Evolutionary conservation across 1,284 basidiomycete species (phyloP), one percentile per base, ranked within the genome.

Genomic region (Cutaneotrichosporon sp.): DNA sequence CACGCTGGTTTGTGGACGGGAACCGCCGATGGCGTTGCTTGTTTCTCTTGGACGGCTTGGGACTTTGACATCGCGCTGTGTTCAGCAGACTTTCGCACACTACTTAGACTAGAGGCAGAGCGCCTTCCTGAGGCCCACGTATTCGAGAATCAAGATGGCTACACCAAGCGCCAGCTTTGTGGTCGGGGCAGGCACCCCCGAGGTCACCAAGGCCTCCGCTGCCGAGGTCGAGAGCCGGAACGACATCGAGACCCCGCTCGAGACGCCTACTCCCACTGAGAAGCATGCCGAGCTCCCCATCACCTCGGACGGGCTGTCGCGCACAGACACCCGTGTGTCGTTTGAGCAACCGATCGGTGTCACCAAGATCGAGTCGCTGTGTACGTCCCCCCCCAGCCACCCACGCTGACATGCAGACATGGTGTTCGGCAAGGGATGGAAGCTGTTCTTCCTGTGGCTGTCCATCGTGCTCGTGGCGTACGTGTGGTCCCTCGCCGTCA

Each of bases 361-460:
- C 4, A 71, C 73, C 47, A 72, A 72, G 60, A 77, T 77, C 31
- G 75, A 77, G 58, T 65, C 75, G 10, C 56, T 77, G 3, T 77
- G 70, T 72, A 24, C 29, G 55, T 56, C 22, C 29, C 20, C 9
- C 14, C 1, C 36, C 3, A 11, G 6, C 10, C 2, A 4, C n/a
- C n/a, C n/a, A n/a, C 29, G 25, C 53, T 54, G 20, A 53, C 34
- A n/a, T n/a, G 18, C 55, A 72, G 69, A 76, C 63, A 50, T 70
- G 43, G 75, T 76, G 38, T 76, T 73, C 18, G 59, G 59, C 20
- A 59, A 59, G 38, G 65, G 65, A 29, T 67, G 66, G 66, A 64
- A 62, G 49, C 53, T 77, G 16, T 67, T 62, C 52, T 14, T 64
- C 20, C 68, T 77, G 14, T 77, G 73, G 31, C 31, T 57, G 67